Evolutionary conservation across 129 eudicot species (phyloP).

Genomic region (Flaveria robusta): DNA sequence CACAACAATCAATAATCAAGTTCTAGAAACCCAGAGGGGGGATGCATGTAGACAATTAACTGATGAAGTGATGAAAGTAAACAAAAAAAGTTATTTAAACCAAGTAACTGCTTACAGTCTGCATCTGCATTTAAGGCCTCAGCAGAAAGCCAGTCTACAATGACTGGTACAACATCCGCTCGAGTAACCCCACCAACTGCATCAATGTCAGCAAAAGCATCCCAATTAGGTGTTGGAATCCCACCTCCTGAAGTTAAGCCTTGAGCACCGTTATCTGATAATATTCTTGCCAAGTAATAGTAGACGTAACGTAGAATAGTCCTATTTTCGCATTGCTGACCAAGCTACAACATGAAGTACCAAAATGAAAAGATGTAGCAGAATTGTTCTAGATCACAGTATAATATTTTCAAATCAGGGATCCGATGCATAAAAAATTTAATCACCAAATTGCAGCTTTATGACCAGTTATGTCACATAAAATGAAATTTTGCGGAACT

Average conservation of each 20-base stretch:
- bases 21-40: background rate
- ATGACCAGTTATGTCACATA: background rate
- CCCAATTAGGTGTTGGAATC: conserved; percentile 99
- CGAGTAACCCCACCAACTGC: conserved; percentile 97
- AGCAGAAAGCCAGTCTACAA: conserved; percentile 70
- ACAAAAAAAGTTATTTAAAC: conserved; percentile 3
- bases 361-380: conserved; percentile 1
- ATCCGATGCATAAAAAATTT: background rate
- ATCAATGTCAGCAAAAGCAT: conserved; percentile 95
- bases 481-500: background rate
- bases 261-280: conserved; percentile 93
- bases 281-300: conserved; percentile 89
- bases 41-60: background rate
- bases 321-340: conserved; percentile 94
- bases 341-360: conserved; percentile 59
- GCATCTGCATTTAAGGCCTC: conserved; percentile 76
- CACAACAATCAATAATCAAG: background rate
- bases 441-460: background rate
- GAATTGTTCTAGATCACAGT: background rate
- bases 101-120: conserved; percentile 56
- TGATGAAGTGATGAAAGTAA: conserved; percentile 4
- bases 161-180: conserved; percentile 92
- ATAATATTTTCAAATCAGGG: background rate
- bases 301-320: conserved; percentile 91
- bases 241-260: conserved; percentile 96